Evolutionary conservation across 169 alveolate genomes (phyloP).

Genomic region (Eimeria sp.): DNA sequence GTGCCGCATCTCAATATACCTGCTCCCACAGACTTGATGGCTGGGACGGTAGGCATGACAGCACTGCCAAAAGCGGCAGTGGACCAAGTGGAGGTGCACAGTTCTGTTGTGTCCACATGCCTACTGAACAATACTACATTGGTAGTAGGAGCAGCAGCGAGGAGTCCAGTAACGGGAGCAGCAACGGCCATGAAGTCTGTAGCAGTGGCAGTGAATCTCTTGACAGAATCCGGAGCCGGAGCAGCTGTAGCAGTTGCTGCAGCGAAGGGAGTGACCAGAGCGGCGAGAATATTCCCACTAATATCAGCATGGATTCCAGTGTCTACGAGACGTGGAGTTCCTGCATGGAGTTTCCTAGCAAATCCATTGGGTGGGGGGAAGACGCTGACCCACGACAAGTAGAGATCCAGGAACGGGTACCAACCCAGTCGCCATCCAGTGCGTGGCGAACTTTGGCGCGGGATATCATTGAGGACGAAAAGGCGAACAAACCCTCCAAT

Average conservation of each 20-base stretch:
- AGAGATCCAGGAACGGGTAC: not conserved
- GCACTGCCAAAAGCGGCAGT: not conserved
- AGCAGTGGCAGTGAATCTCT: not conserved
- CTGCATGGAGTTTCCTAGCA: slow-evolving; percentile 25
- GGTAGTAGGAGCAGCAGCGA: slow-evolving; percentile 26
- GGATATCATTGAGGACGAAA: not conserved
- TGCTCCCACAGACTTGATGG: not conserved
- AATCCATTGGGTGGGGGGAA: not conserved
- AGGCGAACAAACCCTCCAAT: not conserved
- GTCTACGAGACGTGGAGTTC: slow-evolving; percentile 40
- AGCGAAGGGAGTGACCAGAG: not conserved
- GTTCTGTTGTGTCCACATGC: not conserved
- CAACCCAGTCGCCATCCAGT: not conserved
- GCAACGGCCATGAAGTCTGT: not conserved
- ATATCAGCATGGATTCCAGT: not conserved
- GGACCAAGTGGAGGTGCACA: not conserved
- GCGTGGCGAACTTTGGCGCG: not conserved
- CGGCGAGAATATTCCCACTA: not conserved
- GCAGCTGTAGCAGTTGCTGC: slow-evolving; percentile 32
- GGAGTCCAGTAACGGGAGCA: not conserved
- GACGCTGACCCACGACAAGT: not conserved
- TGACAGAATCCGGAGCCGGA: slow-evolving; percentile 34
- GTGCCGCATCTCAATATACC: not conserved
- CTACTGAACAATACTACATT: not conserved
- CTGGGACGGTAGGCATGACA: not conserved